Base-by-base conservation (phyloP, 148 eudicot genomes). In the Rhododendron henanense region DNA sequence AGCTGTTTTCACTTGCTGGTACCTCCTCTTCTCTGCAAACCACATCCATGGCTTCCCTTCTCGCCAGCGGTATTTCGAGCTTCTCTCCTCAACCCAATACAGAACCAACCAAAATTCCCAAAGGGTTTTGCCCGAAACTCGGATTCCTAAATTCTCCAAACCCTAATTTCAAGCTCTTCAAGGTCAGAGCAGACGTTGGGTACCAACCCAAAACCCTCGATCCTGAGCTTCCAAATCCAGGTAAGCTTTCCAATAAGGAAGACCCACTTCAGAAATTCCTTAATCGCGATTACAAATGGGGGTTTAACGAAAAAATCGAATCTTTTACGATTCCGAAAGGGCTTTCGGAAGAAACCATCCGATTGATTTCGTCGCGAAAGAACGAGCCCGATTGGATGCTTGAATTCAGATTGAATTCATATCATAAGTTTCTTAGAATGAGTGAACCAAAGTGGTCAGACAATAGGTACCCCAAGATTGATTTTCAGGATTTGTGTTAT, bases 301-400 rank as follows among this genome's bases (percentile, higher is more conserved):
- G 99, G 6, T 95, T 95, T 35, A 89, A 31, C 71, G 91, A 95
- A 82, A 89, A 97, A 28, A 94, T 97, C 80, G 98, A 95, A 47
- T 97, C 99, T 10, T 91, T 93, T 79, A 7, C 98, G 5, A 91
- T 95, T 28, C 94, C 96, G 2, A 95, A 95, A 88, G 99, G 99
- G 65, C 90, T 97, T 2, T 91, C 95, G 14, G 95, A 91, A 74
- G 92, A 95, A 83, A 97, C 98, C 25, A 48, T 97, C 37, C 90
- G 91, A 83, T 83, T 92, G 35, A 95, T 97, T 88, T 95, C 96
- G 14, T 85, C 91, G 11, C 87, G 92, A 8, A 97, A 97, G 77
- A 90, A 90, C 8, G 98, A 97, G 35, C 99, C 98, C 41, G 92
- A 93, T 87, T 97, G 99, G 98, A 95, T 97, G 98, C 94, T 97